A percentile compares a stretch with the other conserved stretches of the same genome.
Evolutionary conservation across 176 grass and related monocot species (phyloP).

Genomic region (Puya raimondii): DNA sequence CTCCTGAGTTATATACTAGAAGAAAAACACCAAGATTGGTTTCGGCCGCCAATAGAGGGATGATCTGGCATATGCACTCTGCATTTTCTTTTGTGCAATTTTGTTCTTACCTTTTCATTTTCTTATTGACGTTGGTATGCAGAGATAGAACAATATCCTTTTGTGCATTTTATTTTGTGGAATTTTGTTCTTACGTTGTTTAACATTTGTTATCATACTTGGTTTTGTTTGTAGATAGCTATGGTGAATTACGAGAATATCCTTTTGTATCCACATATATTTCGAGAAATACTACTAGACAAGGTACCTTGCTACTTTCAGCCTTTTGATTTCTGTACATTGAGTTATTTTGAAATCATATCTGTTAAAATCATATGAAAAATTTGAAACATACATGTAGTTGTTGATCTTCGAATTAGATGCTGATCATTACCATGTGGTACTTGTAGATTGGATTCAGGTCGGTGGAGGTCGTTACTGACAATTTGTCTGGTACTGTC

Average conservation of each 20-base stretch:
- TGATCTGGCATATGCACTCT: too few species aligned
- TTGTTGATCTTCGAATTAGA: neutral
- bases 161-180: too few species aligned
- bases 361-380: too few species aligned
- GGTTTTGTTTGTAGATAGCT: constrained; percentile 41
- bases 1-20: too few species aligned
- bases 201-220: constrained; percentile 1
- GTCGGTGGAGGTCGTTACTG: constrained; percentile 58
- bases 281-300: constrained; percentile 82
- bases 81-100: neutral
- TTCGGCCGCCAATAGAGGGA: too few species aligned
- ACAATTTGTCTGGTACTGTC: constrained; percentile 44
- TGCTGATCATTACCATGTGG: neutral
- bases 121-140: constrained; percentile 45
- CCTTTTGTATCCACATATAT: constrained; percentile 45
- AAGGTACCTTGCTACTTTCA: constrained; percentile 46
- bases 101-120: neutral
- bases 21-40: too few species aligned
- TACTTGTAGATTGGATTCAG: constrained; percentile 79
- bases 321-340: neutral
- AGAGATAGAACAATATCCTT: constrained; percentile 40
- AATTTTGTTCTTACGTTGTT: neutral
- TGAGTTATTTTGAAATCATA: neutral
- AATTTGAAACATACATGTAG: too few species aligned
- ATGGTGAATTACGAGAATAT: constrained; percentile 52